Evolutionary conservation across 208 protist genomes (phyloP).

Genomic region (Crithidia expoeki): DNA sequence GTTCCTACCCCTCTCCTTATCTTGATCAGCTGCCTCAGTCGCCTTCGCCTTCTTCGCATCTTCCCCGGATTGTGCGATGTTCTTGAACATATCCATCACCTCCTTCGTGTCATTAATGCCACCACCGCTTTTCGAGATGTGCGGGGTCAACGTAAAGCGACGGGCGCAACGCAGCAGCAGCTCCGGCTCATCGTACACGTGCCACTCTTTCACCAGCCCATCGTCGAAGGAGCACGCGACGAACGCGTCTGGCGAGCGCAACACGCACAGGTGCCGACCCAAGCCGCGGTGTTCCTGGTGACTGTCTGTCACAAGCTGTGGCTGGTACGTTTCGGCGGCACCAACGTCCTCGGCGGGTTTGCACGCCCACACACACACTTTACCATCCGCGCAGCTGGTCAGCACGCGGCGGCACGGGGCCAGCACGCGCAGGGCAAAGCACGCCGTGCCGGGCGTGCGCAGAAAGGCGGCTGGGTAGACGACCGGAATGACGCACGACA

Average conservation of each 20-base stretch:
- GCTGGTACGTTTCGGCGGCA: conserved; percentile 37
- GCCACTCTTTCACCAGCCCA: conserved; percentile 83
- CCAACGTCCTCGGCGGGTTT: background rate
- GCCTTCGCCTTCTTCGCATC: conserved; percentile 4
- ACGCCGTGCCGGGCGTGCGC: conserved; percentile 42
- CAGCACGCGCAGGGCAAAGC: conserved; percentile 65
- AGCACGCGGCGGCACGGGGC: conserved; percentile 41
- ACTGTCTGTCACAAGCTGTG: conserved; percentile 34
- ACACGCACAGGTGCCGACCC: conserved; percentile 52
- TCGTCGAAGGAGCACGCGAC: conserved; percentile 72
- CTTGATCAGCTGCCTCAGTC: background rate
- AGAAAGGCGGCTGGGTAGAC: conserved; percentile 57
- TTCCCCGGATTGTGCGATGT: conserved; percentile 4
- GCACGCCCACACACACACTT: conserved; percentile 57
- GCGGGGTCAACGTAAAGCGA: conserved; percentile 49
- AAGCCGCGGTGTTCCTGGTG: conserved; percentile 37
- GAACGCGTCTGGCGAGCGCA: conserved; percentile 75
- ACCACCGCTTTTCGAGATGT: background rate
- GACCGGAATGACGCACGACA: conserved; percentile 70
- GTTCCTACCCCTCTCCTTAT: background rate
- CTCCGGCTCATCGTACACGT: conserved; percentile 81
- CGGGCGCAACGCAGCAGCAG: conserved; percentile 64
- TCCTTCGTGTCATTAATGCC: conserved; percentile 13
- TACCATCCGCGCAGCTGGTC: conserved; percentile 65
- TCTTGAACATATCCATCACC: conserved; percentile 32